phyloP scores from a whole-genome alignment of 179 eudicot genomes.

The Actinidia polygama region DNA sequence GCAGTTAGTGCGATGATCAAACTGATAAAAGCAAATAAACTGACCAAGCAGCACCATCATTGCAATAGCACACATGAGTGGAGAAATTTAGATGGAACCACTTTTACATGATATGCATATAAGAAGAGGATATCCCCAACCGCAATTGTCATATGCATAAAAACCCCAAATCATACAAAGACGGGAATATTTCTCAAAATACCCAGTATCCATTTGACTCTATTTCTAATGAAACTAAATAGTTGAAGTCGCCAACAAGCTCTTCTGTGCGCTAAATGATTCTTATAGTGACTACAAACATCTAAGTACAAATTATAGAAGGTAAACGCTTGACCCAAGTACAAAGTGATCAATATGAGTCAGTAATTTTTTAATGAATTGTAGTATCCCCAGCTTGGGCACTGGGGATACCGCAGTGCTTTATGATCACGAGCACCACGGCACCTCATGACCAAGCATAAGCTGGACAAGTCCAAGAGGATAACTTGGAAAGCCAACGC shows the following conservation, averaged over 20 bases:
- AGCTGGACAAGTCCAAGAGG: too few relatives aligned
- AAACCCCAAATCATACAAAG: not conserved
- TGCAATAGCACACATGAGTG: not conserved
- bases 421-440: too few relatives aligned
- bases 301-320: not conserved
- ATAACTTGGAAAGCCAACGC: too few relatives aligned
- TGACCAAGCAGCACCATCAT: not conserved
- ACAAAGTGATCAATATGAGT: not conserved
- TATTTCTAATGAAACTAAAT: not conserved
- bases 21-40: constrained; percentile 2
- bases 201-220: not conserved
- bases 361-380: not conserved
- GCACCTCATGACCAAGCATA: too few relatives aligned
- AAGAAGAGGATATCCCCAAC: too few relatives aligned
- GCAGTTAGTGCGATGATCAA: not conserved
- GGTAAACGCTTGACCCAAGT: not conserved
- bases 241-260: constrained; percentile 7
- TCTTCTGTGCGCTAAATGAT: not conserved
- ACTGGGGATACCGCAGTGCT: too few relatives aligned
- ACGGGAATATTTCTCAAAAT: not conserved
- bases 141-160: too few relatives aligned
- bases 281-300: not conserved
- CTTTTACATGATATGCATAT: too few relatives aligned
- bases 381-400: too few relatives aligned
- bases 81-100: not conserved